Evolutionary conservation across 2,329 filamentous ascomycete species (phyloP).

Genomic region (Chaetomium strumarium): DNA sequence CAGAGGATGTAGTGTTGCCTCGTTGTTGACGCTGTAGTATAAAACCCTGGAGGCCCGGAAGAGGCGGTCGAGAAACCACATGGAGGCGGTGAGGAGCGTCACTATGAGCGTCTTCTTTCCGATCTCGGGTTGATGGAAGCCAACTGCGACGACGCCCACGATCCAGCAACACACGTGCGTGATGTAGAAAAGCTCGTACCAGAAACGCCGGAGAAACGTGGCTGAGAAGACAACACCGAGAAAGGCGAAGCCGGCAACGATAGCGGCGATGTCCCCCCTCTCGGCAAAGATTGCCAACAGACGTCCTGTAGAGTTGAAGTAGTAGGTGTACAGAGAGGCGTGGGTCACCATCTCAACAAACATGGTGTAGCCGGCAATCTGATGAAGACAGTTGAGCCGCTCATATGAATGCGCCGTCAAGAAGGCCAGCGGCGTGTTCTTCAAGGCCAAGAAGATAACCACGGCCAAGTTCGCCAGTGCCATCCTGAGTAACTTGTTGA

Average conservation of each 20-base stretch:
- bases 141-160: constrained; percentile 41
- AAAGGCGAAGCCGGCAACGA: constrained; percentile 42
- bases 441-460: constrained; percentile 49
- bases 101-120: constrained; percentile 38
- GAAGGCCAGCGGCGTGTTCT: constrained; percentile 52
- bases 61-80: constrained; percentile 48
- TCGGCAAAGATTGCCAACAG: constrained; percentile 30
- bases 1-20: constrained; percentile 47
- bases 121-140: constrained; percentile 47
- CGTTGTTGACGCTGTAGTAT: constrained; percentile 44
- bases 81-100: constrained; percentile 36
- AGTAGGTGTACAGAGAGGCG: constrained; percentile 36
- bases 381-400: constrained; percentile 52
- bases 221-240: constrained; percentile 40
- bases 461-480: constrained; percentile 41
- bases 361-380: constrained; percentile 45
- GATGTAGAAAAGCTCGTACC: constrained; percentile 53
- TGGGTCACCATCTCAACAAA: constrained; percentile 44
- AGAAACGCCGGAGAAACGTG: constrained; percentile 39
- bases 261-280: constrained; percentile 40
- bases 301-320: constrained; percentile 32
- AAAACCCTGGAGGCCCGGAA: constrained; percentile 41
- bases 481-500: constrained; percentile 22
- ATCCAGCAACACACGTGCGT: constrained; percentile 46
- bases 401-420: constrained; percentile 53